These are phyloP conservation scores for Perkinsus marinus DNA, from an alignment of 169 alveolate genomes.

Conservation along the genomic window DNA sequence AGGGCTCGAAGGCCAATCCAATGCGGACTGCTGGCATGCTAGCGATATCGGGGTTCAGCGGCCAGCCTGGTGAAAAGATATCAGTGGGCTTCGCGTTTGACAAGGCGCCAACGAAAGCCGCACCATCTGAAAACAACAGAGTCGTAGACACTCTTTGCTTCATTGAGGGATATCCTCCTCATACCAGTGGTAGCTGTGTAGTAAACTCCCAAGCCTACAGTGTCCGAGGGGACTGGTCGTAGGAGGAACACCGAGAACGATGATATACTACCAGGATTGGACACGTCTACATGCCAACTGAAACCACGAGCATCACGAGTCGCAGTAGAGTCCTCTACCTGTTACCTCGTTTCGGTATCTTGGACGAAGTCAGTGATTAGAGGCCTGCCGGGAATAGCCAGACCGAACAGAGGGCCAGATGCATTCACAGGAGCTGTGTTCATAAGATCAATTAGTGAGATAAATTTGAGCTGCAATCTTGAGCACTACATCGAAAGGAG, in stretches of 20 bases:
- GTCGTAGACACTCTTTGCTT: too few relatives aligned
- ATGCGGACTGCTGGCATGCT: background rate
- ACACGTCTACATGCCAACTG: background rate
- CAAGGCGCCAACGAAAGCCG: background rate
- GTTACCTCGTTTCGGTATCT: background rate
- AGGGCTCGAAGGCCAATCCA: background rate
- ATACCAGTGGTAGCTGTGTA: background rate
- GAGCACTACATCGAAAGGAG: background rate
- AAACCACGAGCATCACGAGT: too few relatives aligned
- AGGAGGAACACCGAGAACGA: background rate
- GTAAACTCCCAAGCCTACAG: background rate
- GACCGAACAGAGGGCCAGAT: background rate
- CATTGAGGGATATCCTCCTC: background rate
- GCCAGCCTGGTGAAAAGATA: background rate
- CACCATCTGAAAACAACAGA: too few relatives aligned
- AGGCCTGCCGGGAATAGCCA: background rate
- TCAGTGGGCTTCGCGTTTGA: background rate
- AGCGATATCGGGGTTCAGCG: background rate
- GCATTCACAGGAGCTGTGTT: background rate
- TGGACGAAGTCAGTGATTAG: background rate
- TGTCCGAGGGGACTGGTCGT: background rate
- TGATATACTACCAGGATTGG: background rate
- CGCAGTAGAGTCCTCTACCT: too few relatives aligned
- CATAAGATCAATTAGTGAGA: background rate
- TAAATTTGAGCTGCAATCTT: background rate